phyloP scores from a whole-genome alignment of 23 red algal species.

The Gracilaria gracilis region DNA sequence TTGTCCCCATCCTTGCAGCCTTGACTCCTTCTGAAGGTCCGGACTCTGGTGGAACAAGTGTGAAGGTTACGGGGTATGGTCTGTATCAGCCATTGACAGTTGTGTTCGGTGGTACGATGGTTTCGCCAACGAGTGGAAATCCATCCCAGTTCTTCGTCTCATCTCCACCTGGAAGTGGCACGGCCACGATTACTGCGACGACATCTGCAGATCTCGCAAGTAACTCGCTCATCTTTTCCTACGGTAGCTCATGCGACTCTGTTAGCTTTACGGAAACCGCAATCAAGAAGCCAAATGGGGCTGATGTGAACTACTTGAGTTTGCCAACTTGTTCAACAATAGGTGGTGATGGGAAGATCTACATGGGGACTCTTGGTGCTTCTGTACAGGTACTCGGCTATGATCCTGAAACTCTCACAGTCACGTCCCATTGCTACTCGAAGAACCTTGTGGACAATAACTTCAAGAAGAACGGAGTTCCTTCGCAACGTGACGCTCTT shows the following conservation, averaged over 20 bases:
- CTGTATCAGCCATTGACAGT: conserved; percentile 48
- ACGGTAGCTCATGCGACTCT: conserved; percentile 53
- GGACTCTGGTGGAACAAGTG: conserved; percentile 31
- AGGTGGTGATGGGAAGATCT: conserved; percentile 50
- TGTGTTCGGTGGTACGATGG: conserved; percentile 26
- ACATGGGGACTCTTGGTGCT: conserved; percentile 71
- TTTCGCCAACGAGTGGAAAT: conserved; percentile 8
- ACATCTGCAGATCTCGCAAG: conserved; percentile 36
- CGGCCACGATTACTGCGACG: conserved; percentile 27
- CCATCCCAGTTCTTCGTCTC: conserved; percentile 48
- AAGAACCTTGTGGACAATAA: conserved; percentile 34
- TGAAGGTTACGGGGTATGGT: conserved; percentile 55
- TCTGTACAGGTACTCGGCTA: conserved; percentile 60
- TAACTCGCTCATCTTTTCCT: conserved; percentile 54
- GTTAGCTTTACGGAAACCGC: conserved; percentile 25
- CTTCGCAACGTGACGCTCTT: conserved; percentile 48
- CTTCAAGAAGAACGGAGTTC: conserved; percentile 43
- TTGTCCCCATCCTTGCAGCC: conserved; percentile 58
- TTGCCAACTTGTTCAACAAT: conserved; percentile 51
- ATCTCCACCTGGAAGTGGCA: conserved; percentile 10
- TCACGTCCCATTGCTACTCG: conserved; percentile 50
- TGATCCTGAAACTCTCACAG: conserved; percentile 8
- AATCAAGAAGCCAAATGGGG: conserved; percentile 5
- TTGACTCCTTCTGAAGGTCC: conserved; percentile 33
- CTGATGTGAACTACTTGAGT: conserved; percentile 43